A percentile compares a stretch with the other conserved stretches of the same genome.
Conservation (phyloP, 768 basidiomycete species). For the Podaxis sp. region DNA sequence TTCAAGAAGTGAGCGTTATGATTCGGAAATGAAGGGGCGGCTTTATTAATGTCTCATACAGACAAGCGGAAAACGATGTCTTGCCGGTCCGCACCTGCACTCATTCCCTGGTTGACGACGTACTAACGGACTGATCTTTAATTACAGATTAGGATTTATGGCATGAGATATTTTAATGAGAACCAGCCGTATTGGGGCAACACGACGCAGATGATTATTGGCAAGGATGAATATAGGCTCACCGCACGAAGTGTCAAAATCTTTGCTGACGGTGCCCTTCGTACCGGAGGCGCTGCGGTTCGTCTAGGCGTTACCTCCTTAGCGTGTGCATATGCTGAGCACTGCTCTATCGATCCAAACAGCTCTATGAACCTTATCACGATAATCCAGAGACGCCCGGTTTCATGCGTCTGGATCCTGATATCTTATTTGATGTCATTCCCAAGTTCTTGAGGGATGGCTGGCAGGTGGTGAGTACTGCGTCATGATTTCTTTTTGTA, state of each 20-base stretch:
- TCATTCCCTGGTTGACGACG: conserved; percentile 13
- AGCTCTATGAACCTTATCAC: conserved; percentile 81
- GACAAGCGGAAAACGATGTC: conserved; percentile 57
- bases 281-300: conserved; percentile 89
- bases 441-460: conserved; percentile 73
- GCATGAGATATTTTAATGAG: conserved; percentile 74
- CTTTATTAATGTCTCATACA: conserved; percentile 27
- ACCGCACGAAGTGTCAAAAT: conserved; percentile 78
- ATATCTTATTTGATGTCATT: conserved; percentile 62
- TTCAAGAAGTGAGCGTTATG: conserved; percentile 54
- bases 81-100: conserved; percentile 52
- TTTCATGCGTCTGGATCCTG: conserved; percentile 69
- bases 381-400: conserved; percentile 78
- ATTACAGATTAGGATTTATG: conserved; percentile 69
- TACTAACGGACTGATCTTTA: neutral
- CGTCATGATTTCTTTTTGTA: neutral
- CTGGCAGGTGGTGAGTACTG: conserved; percentile 82
- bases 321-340: neutral
- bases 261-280: conserved; percentile 79
- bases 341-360: conserved; percentile 1
- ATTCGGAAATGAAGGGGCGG: neutral
- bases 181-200: conserved; percentile 75
- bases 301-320: conserved; percentile 22
- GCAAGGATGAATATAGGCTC: conserved; percentile 60
- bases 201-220: conserved; percentile 50